Percentiles rank a stretch among this genome's conserved stretches.
Conservation (phyloP, 129 eudicot species). For the Saposhnikovia divaricata region DNA sequence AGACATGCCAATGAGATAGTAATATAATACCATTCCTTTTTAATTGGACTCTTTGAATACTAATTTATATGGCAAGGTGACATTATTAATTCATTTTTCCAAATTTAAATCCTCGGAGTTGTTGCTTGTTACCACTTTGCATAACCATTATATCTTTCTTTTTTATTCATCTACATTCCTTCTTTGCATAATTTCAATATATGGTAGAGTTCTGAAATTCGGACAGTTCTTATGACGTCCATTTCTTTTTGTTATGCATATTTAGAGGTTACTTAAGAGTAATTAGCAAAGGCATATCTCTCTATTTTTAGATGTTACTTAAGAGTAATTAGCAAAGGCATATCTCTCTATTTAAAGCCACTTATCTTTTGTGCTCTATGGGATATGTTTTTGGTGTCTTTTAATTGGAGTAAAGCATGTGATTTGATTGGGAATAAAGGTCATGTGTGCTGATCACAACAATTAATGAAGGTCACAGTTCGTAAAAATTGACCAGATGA, state of each 20-base stretch:
- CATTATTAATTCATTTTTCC: not conserved
- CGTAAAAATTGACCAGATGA: not conserved
- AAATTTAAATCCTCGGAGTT: not conserved
- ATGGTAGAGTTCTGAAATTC: not conserved
- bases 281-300: not conserved
- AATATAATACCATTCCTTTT: not conserved
- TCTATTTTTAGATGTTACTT: not conserved
- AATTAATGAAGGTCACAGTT: not conserved
- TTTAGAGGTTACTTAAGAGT: not conserved
- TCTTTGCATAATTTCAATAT: not conserved
- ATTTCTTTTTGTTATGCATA: not conserved
- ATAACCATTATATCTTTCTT: not conserved
- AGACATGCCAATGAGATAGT: not conserved
- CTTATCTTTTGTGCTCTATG: not conserved
- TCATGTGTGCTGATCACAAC: not conserved
- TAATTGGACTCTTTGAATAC: not conserved
- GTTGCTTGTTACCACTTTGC: not conserved
- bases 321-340: not conserved
- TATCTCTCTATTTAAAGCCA: not conserved
- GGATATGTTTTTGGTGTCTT: not conserved
- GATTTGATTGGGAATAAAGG: not conserved
- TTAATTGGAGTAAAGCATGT: not conserved
- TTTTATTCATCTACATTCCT: not conserved
- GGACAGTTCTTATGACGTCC: not conserved
- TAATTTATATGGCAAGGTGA: not conserved